Evolutionary conservation across 176 grass and related monocot genomes (phyloP), one percentile per base, ranked within the genome.

Genomic region (Elaeis guineensis): DNA sequence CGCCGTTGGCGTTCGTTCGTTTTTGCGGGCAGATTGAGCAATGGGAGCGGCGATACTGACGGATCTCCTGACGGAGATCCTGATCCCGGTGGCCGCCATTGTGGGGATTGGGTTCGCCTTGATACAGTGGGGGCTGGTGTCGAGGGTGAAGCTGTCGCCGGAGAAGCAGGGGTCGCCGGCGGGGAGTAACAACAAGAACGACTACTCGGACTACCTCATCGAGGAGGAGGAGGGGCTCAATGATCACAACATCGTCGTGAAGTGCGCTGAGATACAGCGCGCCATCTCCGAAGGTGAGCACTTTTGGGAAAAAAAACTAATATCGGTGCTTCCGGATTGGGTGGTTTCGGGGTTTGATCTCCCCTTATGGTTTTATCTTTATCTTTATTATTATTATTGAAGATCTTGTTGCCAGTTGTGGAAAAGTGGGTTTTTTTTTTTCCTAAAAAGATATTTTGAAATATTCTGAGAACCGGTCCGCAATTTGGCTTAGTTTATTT

Each of bases 151-250:
- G 71, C 61, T 84, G 53, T 21, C 60, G 12, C 60, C 75, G 23
- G 61, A 3, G 7, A 51, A 15, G 50, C 5, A 5, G 57, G 50
- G 30, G 23, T 2, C 0, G 16, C 17, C n/a, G 53, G 0, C 26
- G 19, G 58, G 19, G 17, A 19, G 26, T 14, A 44, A 44, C 58
- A 66, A 54, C 71, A 79, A 68, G 55, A 54, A 59, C 30, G 56
- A 4, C 7, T 17, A 57, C 15, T 55, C 54, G 0, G 81, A 84
- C 20, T 66, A 68, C 56, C 81, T 84, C 9, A 75, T 84, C 51
- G 76, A 79, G 81, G 76, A 84, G 66, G 81, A 79, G 30, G 81
- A 84, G n/a, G 81, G 75, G 0, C 71, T 84, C 17, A 79, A 79
- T 52, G 81, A 84, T 39, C 81, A 84, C 81, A 79, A 71, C 76